Evolutionary conservation across 139 green algal genomes (phyloP).

Genomic region (Zygnema circumcarinatum): DNA sequence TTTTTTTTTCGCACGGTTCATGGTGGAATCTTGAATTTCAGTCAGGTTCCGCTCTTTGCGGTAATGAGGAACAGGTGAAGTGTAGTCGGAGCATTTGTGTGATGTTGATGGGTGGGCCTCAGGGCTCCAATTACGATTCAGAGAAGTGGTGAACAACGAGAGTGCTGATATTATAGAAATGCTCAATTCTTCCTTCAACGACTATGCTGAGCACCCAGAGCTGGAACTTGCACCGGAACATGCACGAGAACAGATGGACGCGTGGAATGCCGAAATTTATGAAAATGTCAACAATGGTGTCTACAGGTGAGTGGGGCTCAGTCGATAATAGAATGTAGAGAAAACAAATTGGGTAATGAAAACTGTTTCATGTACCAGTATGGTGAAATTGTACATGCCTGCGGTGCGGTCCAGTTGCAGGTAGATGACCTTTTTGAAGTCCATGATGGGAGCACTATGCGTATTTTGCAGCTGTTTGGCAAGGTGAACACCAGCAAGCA

Average conservation of each 20-base stretch:
- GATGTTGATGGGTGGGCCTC: not conserved
- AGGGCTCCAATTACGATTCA: not conserved
- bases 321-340: constrained; percentile 88
- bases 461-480: no score
- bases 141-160: constrained; percentile 65
- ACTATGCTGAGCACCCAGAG: constrained; percentile 28
- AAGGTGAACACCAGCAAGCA: no score
- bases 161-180: constrained; percentile 71
- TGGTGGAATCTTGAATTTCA: not conserved
- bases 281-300: constrained; percentile 95
- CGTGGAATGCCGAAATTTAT: constrained; percentile 85
- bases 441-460: no score
- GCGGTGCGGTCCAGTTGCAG: no score
- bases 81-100: no score
- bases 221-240: constrained; percentile 49
- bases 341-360: no score
- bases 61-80: no score
- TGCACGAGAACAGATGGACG: constrained; percentile 72
- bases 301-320: constrained; percentile 89
- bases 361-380: no score
- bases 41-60: no score
- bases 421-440: not conserved
- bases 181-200: constrained; percentile 54
- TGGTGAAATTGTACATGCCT: no score
- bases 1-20: not conserved